Percentiles rank a stretch among this genome's conserved stretches.
These are phyloP conservation scores for Ophiostoma sp. DNA, from an alignment of 2,329 filamentous ascomycete genomes.

Conservation along the genomic window DNA sequence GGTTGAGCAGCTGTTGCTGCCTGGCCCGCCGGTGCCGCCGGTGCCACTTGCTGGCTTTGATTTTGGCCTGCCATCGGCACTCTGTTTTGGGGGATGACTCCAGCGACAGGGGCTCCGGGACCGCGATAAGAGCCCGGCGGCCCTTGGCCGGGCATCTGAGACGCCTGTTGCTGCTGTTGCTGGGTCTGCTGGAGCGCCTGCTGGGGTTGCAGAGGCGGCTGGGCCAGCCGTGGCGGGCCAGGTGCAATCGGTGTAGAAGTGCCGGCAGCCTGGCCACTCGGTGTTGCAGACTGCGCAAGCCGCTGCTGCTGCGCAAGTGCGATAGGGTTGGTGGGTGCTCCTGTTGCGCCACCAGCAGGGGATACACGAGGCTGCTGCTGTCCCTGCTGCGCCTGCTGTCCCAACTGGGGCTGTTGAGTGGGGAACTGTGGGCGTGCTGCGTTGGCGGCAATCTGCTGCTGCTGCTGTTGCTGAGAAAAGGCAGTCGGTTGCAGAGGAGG, in stretches of 20 bases:
- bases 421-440: not conserved
- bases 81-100: not conserved
- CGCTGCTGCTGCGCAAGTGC: conserved; percentile 11
- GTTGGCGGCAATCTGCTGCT: conserved; percentile 5
- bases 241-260: not conserved
- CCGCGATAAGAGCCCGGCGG: not conserved
- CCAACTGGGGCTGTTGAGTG: not conserved
- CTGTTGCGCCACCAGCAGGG: not conserved
- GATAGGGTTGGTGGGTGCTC: conserved; percentile 2
- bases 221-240: not conserved
- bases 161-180: conserved; percentile 10
- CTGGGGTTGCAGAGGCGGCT: conserved; percentile 11
- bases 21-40: not conserved
- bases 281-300: not conserved
- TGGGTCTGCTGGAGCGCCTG: not conserved
- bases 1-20: not conserved
- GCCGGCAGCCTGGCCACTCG: not conserved
- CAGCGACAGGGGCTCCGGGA: not conserved
- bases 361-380: not conserved
- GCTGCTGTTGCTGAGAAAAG: conserved; percentile 15
- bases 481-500: not conserved
- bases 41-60: not conserved
- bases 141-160: not conserved
- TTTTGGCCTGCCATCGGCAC: not conserved
- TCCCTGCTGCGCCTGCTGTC: not conserved